Conservation (phyloP, 768 basidiomycete genomes). For the Hygrophorus pudorinus region DNA sequence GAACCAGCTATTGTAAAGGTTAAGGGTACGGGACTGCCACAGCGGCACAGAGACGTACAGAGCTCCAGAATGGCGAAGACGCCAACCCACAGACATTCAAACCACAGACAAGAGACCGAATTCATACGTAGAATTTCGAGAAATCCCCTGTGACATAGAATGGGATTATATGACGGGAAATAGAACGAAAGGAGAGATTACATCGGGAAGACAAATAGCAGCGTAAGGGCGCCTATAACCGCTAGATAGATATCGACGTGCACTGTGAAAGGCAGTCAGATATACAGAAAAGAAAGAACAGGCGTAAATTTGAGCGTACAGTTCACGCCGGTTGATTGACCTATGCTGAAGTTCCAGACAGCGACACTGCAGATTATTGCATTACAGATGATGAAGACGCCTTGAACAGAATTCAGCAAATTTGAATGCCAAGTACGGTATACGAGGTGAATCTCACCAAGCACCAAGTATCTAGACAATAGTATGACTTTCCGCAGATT, state of each 20-base stretch:
- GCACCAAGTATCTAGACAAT: slow-evolving; percentile 46
- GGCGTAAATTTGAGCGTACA: slow-evolving; percentile 23
- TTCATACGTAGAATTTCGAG: slow-evolving; percentile 44
- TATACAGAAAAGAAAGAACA: background rate
- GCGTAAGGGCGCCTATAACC: slow-evolving; percentile 47
- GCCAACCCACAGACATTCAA: slow-evolving; percentile 55
- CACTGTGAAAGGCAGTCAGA: slow-evolving; percentile 1
- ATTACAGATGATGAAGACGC: slow-evolving; percentile 51
- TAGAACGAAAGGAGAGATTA: slow-evolving; percentile 20
- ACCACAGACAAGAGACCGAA: slow-evolving; percentile 53
- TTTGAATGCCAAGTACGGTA: background rate
- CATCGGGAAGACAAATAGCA: slow-evolving; percentile 51
- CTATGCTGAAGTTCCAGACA: slow-evolving; percentile 58
- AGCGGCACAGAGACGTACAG: slow-evolving; percentile 28
- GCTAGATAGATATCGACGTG: slow-evolving; percentile 51
- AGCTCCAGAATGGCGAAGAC: slow-evolving; percentile 51
- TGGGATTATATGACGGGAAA: background rate
- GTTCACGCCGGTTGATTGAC: slow-evolving; percentile 22
- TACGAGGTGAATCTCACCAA: slow-evolving; percentile 35
- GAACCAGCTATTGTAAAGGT: slow-evolving; percentile 36
- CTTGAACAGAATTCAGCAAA: slow-evolving; percentile 22
- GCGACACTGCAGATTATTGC: slow-evolving; percentile 55
- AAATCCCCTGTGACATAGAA: slow-evolving; percentile 33
- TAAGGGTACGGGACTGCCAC: background rate
- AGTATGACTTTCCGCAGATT: slow-evolving; percentile 38